These are phyloP conservation scores for Craspedostauros australis DNA, from an alignment of 108 stramenopile species.

Conservation along the genomic window DNA sequence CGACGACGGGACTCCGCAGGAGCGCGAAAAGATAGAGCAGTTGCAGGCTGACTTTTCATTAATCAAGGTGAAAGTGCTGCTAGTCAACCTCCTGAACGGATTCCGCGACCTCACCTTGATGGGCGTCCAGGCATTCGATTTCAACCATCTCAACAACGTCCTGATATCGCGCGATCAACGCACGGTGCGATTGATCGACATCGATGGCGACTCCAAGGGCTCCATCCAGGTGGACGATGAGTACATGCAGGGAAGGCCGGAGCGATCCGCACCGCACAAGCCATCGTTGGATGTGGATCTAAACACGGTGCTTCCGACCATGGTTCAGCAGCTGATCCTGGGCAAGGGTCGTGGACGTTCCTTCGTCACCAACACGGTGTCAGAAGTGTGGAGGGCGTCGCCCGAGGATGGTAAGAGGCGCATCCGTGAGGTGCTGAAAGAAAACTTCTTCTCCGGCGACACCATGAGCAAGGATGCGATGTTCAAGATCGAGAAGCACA, in stretches of 20 bases:
- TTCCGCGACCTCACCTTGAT: slow-evolving; percentile 61
- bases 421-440: slow-evolving; percentile 30
- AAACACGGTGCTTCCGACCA: slow-evolving; percentile 51
- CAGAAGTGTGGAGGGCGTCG: slow-evolving; percentile 53
- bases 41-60: slow-evolving; percentile 50
- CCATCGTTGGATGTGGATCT: slow-evolving; percentile 63
- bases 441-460: slow-evolving; percentile 59
- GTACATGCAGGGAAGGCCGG: slow-evolving; percentile 20
- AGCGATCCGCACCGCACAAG: slow-evolving; percentile 27
- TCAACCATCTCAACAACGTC: slow-evolving; percentile 70
- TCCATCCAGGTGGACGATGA: slow-evolving; percentile 31
- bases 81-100: slow-evolving; percentile 64
- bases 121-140: slow-evolving; percentile 73
- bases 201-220: slow-evolving; percentile 48
- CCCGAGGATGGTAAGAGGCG: slow-evolving; percentile 44
- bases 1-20: slow-evolving; percentile 2
- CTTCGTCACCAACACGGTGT: slow-evolving; percentile 52
- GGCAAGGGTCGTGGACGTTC: slow-evolving; percentile 56
- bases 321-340: slow-evolving; percentile 58
- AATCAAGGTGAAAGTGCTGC: slow-evolving; percentile 56
- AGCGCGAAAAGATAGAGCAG: slow-evolving; percentile 14
- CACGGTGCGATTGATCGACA: slow-evolving; percentile 52
- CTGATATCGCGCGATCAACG: slow-evolving; percentile 65
- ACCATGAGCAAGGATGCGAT: slow-evolving; percentile 18
- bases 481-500: slow-evolving; percentile 28